Percentiles rank a stretch among this genome's conserved stretches.
These are phyloP conservation scores for Apophysomyces variabilis DNA, from an alignment of 371 early-diverging fungal species.

Conservation along the genomic window DNA sequence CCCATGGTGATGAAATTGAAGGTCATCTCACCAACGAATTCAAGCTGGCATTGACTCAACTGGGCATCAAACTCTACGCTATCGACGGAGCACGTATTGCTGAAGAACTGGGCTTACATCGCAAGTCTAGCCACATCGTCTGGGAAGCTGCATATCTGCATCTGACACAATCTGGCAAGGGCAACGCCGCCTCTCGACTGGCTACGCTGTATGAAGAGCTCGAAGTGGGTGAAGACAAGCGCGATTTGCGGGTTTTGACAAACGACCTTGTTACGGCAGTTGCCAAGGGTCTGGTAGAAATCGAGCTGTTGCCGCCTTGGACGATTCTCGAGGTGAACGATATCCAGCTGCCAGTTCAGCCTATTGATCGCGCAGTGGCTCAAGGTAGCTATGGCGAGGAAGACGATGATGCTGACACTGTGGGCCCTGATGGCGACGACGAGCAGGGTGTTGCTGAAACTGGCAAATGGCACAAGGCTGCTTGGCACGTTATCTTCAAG, in stretches of 20 bases:
- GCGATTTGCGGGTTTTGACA: constrained; percentile 26
- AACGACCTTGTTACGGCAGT: constrained; percentile 35
- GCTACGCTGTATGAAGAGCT: constrained; percentile 36
- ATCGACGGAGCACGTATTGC: constrained; percentile 71
- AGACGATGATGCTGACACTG: constrained; percentile 33
- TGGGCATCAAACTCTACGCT: constrained; percentile 63
- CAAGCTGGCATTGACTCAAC: constrained; percentile 61
- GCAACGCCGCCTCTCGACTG: constrained; percentile 29
- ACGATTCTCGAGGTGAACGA: constrained; percentile 53
- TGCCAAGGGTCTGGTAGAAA: constrained; percentile 28
- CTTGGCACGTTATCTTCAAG: constrained; percentile 79
- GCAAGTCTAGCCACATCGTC: constrained; percentile 49
- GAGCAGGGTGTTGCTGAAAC: constrained; percentile 41
- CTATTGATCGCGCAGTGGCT: constrained; percentile 38
- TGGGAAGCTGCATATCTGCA: constrained; percentile 67
- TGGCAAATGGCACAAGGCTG: constrained; percentile 65
- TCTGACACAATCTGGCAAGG: constrained; percentile 24
- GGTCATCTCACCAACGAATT: constrained; percentile 71
- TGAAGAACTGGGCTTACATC: constrained; percentile 64
- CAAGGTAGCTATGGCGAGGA: constrained; percentile 41
- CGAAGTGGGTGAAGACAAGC: constrained; percentile 30
- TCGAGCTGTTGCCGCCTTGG: constrained; percentile 60
- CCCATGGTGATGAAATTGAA: constrained; percentile 69
- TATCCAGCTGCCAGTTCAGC: constrained; percentile 33
- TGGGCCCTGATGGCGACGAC: constrained; percentile 49